These are phyloP conservation scores for Solanum commersonii DNA, from an alignment of 257 asterid species.

Conservation along the genomic window DNA sequence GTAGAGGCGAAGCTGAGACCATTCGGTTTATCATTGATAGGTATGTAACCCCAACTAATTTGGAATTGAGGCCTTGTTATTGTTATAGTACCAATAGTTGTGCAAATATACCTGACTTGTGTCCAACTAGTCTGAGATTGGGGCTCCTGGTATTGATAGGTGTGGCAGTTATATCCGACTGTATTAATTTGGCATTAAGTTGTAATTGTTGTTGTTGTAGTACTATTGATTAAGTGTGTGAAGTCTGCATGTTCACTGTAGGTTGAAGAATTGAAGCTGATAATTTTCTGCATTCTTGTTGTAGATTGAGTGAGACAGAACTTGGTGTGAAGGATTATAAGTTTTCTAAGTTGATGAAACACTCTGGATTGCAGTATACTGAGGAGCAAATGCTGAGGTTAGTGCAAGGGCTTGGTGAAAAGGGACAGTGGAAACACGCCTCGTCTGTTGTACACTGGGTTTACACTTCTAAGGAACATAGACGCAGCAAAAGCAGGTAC, in stretches of 20 bases:
- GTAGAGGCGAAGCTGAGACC: conserved; percentile 47
- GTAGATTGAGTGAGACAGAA: conserved; percentile 57
- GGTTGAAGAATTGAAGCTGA: neutral
- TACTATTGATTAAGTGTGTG: neutral
- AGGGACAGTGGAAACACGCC: conserved; percentile 78
- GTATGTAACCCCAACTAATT: conserved; percentile 9
- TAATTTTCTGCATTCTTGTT: neutral
- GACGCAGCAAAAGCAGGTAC: conserved; percentile 66
- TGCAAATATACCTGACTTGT: neutral
- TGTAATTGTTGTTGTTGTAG: neutral
- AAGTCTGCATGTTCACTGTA: neutral
- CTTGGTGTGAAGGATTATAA: conserved; percentile 67
- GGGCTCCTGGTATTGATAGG: neutral
- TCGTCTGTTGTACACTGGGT: conserved; percentile 80
- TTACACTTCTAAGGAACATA: conserved; percentile 63
- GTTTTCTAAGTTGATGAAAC: conserved; percentile 66
- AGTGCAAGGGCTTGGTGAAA: conserved; percentile 69
- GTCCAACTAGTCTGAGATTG: neutral
- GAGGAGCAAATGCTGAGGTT: conserved; percentile 83
- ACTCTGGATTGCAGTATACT: conserved; percentile 70
- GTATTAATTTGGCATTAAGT: neutral
- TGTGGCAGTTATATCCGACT: neutral
- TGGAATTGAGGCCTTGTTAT: neutral
- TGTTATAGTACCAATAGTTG: neutral
- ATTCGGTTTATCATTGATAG: conserved; percentile 50